Base-by-base conservation (phyloP, 1,139 yeast species). In the Meyerozyma sp. region DNA sequence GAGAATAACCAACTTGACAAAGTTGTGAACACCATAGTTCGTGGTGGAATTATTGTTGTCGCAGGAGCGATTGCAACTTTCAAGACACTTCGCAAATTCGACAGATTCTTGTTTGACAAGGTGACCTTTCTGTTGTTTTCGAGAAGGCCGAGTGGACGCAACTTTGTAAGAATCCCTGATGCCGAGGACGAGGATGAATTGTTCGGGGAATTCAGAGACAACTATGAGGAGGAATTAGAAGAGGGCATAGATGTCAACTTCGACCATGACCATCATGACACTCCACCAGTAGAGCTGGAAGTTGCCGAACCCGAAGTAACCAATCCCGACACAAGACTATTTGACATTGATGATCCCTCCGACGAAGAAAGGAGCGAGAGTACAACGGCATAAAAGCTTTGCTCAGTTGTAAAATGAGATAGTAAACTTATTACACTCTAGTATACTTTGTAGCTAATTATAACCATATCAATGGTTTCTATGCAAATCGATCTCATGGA, bases 1-100 rank as follows among this genome's bases (percentile, higher is more conserved):
- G 93, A 84, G 59, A 79, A 85, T 47, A 81, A 82, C 50, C 56
- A 59, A n/a, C 72, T 81, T 14, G 93, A 85, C 58, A 77, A 68
- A 41, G 75, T 76, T 13, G 85, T 85, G 3, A 85, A 85, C 52
- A 53, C 59, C 11, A 72, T 84, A 30, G 85, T 85, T 3, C 75
- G 70, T 54, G 78, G 81, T 11, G 86, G 87, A 2, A 77, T 85
- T 14, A 72, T 80, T 23, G 73, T 68, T 2, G 70, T 66, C 23
- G 79, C 81, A 4, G 69, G 73, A 0, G 45, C 70, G 0, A 56
- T 71, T 36, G 78, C 80, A 27, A 58, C 67, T 21, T 51, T 73
- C 39, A 67, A 68, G 45, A 66, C 75, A 1, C 41, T 73, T 2
- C 51, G 64, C 13, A 66, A 66, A 42, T 43, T 72, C 26, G 77